Base-by-base conservation (phyloP, 2,329 filamentous ascomycete genomes). In the Escovopsis sp. region DNA sequence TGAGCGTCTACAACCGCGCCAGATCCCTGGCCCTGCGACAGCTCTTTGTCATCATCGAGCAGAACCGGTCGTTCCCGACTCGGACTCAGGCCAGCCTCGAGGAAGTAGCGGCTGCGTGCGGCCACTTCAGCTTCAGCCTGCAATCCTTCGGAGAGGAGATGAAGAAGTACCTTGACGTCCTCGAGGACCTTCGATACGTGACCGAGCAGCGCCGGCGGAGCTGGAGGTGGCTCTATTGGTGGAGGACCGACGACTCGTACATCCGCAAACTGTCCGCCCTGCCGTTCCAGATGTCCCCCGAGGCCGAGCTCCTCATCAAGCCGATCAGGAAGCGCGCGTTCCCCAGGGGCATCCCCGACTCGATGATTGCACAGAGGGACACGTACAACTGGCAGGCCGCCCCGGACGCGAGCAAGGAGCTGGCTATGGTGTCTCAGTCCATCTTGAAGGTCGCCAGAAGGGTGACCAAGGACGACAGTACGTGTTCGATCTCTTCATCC, bases 31-130 rank as follows among this genome's bases (percentile, higher is more conserved):
- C 87, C 0, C 66, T 95, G 5, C 70, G 76, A 43, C 69, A 79
- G 43, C 68, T 94, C 1, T 94, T 94, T 57, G 76, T 74, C 47
- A 79, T 74, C 40, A 84, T 84, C 47, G 77, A 84, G 48, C 68
- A 81, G 35, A 72, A 72, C 15, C 74, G 73, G 41, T 67, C 74
- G 5, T 70, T 72, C 36, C 75, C 77, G 0, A 68, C 82, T 34
- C 79, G 79, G 45, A 70, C 85, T 11, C 79, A 89, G 55, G 86
- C 86, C 1, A 86, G 94, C 57, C 82, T 91, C 44, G 88, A 95
- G 58, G 88, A 94, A 59, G 85, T 94, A 10, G 85, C 86, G 30
- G 87, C 88, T 9, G 89, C 85, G 43, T 95, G 88, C 54, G 87
- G 87, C 0, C 85, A 94, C 59, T 95, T 94, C 55, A 87, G 82